These are phyloP conservation scores for Phialophora macrospora DNA, from an alignment of 2,329 filamentous ascomycete genomes.

Conservation along the genomic window DNA sequence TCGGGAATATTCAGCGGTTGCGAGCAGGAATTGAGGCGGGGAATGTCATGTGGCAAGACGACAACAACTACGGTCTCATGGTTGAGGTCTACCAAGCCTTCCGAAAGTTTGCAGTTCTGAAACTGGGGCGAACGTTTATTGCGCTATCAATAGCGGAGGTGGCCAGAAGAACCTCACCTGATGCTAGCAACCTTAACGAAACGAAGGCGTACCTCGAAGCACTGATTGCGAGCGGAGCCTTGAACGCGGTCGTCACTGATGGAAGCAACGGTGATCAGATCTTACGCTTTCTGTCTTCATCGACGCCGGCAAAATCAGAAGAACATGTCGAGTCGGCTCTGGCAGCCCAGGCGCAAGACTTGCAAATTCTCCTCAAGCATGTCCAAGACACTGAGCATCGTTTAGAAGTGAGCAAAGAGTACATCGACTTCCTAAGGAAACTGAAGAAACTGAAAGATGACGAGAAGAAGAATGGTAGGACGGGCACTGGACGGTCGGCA, in stretches of 20 bases:
- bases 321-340: constrained; percentile 50
- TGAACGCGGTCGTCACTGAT: constrained; percentile 59
- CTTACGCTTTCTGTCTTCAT: constrained; percentile 58
- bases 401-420: constrained; percentile 63
- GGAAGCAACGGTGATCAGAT: constrained; percentile 49
- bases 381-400: constrained; percentile 61
- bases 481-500: constrained; percentile 14
- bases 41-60: constrained; percentile 65
- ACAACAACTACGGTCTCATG: constrained; percentile 75
- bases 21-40: constrained; percentile 67
- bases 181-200: constrained; percentile 39
- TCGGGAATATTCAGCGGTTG: constrained; percentile 62
- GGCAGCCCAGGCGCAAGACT: constrained; percentile 55
- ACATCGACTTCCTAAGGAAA: constrained; percentile 59
- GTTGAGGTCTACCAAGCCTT: constrained; percentile 71
- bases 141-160: constrained; percentile 62
- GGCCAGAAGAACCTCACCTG: constrained; percentile 43
- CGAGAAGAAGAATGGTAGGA: constrained; percentile 30
- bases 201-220: constrained; percentile 46
- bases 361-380: constrained; percentile 57
- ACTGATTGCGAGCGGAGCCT: constrained; percentile 57
- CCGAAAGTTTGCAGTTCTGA: constrained; percentile 74
- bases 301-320: constrained; percentile 47
- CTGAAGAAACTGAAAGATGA: constrained; percentile 47
- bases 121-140: constrained; percentile 73